Conservation (phyloP, 164 flowering plant species). For the Hamamelis virginiana region DNA sequence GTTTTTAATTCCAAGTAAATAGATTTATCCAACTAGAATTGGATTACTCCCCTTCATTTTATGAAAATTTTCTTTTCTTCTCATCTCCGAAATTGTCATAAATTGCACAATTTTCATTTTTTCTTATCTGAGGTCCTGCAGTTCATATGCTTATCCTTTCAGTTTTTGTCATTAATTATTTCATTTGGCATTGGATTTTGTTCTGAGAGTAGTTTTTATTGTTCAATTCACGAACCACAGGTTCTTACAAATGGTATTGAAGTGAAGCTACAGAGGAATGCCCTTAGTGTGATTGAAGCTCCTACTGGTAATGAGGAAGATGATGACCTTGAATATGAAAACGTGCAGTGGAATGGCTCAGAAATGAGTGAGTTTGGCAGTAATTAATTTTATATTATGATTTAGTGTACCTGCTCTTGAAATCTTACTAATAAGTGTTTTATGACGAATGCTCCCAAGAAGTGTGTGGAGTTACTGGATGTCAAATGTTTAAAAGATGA, state of each 20-base stretch:
- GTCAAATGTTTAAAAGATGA: background rate
- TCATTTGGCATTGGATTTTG: background rate
- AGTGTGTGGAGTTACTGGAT: background rate
- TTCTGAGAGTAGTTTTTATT: slow-evolving; percentile 3
- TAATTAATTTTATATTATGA: background rate
- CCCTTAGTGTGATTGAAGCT: slow-evolving; percentile 89
- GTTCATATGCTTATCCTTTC: background rate
- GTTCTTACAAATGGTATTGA: slow-evolving; percentile 96
- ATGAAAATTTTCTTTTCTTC: background rate
- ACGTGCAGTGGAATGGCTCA: slow-evolving; percentile 66
- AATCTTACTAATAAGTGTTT: too few species aligned
- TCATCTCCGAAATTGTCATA: too few species aligned
- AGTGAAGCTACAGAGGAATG: slow-evolving; percentile 96
- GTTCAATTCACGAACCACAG: slow-evolving; percentile 34
- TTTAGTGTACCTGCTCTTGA: too few species aligned
- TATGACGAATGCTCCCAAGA: too few species aligned
- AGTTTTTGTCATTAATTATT: background rate
- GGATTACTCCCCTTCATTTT: too few species aligned
- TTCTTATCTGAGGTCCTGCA: too few species aligned
- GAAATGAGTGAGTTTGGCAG: slow-evolving; percentile 55
- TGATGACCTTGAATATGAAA: slow-evolving; percentile 77
- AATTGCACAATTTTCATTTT: too few species aligned
- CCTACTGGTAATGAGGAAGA: slow-evolving; percentile 93
- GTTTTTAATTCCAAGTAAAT: too few species aligned
- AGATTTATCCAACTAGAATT: too few species aligned